Evolutionary conservation across 345 rosid genomes (phyloP).

Genomic region (Isatis tinctoria): DNA sequence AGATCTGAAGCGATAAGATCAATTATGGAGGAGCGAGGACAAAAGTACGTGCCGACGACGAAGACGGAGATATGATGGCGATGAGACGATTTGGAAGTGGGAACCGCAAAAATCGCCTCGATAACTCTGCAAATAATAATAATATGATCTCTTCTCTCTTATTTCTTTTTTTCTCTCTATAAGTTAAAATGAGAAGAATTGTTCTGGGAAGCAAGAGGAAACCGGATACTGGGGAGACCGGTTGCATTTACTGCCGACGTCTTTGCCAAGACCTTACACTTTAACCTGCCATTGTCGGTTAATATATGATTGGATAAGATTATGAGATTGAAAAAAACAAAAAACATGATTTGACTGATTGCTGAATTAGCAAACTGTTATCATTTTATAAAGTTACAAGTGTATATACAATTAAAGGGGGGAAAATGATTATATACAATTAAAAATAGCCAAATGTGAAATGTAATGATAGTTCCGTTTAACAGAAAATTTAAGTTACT

Average conservation of each 20-base stretch:
- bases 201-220: conserved; percentile 15
- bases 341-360: background rate
- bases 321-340: background rate
- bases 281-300: conserved; percentile 40
- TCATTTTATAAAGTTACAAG: background rate
- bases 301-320: background rate
- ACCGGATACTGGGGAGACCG: conserved; percentile 31
- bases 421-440: background rate
- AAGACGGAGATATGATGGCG: background rate
- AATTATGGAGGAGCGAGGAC: background rate
- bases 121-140: background rate
- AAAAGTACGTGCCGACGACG: background rate
- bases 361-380: background rate
- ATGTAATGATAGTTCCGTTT: background rate
- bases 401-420: background rate
- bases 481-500: background rate
- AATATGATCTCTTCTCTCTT: too few species aligned
- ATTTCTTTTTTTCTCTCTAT: too few species aligned
- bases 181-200: background rate
- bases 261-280: background rate
- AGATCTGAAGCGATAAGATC: conserved; percentile 21
- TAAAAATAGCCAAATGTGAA: background rate
- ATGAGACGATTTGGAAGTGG: background rate
- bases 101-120: background rate
- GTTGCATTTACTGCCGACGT: background rate